A percentile compares a stretch with the other conserved stretches of the same genome.
phyloP scores from a whole-genome alignment of 2,329 filamentous ascomycete species.

The Claviceps citrina region DNA sequence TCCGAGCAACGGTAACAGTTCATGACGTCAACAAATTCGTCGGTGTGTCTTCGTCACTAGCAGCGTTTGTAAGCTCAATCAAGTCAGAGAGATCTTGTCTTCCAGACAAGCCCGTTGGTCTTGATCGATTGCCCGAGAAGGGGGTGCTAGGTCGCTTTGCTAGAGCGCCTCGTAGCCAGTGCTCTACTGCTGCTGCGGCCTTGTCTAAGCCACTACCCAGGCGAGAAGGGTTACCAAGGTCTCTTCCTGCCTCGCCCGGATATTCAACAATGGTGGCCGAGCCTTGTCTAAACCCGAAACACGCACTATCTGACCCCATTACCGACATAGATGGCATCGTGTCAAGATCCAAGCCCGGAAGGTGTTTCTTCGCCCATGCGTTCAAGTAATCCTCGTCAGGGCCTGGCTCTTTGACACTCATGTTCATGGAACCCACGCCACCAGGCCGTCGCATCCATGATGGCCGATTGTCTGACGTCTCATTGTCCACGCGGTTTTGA shows the following conservation, averaged over 20 bases:
- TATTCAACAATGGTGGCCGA: constrained; percentile 34
- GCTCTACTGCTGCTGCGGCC: constrained; percentile 74
- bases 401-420: constrained; percentile 56
- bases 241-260: constrained; percentile 32
- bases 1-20: constrained; percentile 20
- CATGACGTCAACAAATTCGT: constrained; percentile 18
- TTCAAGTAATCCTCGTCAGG: constrained; percentile 76
- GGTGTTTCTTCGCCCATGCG: constrained; percentile 65
- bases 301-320: constrained; percentile 44
- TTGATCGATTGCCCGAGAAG: constrained; percentile 24
- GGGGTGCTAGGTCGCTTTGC: constrained; percentile 43
- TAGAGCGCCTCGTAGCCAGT: constrained; percentile 76
- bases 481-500: constrained; percentile 23
- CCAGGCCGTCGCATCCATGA: constrained; percentile 68
- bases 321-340: constrained; percentile 50
- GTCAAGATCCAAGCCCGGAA: constrained; percentile 64
- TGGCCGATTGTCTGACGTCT: constrained; percentile 25
- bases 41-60: constrained; percentile 35
- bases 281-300: constrained; percentile 35
- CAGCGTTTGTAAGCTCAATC: constrained; percentile 54
- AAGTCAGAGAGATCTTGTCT: constrained; percentile 39
- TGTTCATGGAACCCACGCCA: constrained; percentile 69
- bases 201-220: constrained; percentile 54
- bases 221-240: constrained; percentile 24
- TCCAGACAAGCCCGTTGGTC: constrained; percentile 11